Evolutionary conservation across 2,329 filamentous ascomycete species (phyloP), one percentile per base, ranked within the genome.

Genomic region (Aspergillus fumigatus): DNA sequence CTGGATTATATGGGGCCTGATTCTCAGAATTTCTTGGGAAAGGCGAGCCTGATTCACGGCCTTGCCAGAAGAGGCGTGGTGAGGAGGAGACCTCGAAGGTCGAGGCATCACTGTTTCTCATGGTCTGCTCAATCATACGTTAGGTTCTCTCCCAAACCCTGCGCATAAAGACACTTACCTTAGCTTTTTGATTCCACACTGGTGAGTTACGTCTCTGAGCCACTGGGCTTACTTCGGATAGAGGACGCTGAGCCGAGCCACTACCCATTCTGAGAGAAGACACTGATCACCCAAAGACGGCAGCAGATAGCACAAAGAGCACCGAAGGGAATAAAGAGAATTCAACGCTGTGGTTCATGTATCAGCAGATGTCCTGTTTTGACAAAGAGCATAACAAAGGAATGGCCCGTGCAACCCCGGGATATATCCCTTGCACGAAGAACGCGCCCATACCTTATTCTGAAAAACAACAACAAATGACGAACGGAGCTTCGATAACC

Each of bases 171-270:
- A 17, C 21, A 48, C 74, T 73, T 80, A 92, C 88, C 83, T 89
- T 91, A 57, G 79, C 81, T 59, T 78, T 74, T 73, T 92, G 88
- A 68, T 88, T 92, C 84, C 88, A 96, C 79, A 89, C 95, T 53
- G 92, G 92, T 51, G 92, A 97, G 79, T 97, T 97, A 67, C 92
- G 84, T 71, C 93, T 85, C 74, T 86, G 88, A 76, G 92, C 90
- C 60, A 89, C 89, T 52, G 89, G 89, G 65, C 89, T 90, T 70
- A 99, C 86, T 79, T 99, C 94, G 60, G 91, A 89, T 62, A 99
- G 83, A 57, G 94, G 89, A 67, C 89, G 86, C 70, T 87, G 84
- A 82, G 73, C 74, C 56, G 73, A 77, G 67, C 82, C 80, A 71
- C 78, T 81, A 54, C 78, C 71, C 79, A 84, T 83, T 74, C 87